These are phyloP conservation scores for Panellus pusillus DNA, from an alignment of 768 basidiomycete species.

Conservation along the genomic window DNA sequence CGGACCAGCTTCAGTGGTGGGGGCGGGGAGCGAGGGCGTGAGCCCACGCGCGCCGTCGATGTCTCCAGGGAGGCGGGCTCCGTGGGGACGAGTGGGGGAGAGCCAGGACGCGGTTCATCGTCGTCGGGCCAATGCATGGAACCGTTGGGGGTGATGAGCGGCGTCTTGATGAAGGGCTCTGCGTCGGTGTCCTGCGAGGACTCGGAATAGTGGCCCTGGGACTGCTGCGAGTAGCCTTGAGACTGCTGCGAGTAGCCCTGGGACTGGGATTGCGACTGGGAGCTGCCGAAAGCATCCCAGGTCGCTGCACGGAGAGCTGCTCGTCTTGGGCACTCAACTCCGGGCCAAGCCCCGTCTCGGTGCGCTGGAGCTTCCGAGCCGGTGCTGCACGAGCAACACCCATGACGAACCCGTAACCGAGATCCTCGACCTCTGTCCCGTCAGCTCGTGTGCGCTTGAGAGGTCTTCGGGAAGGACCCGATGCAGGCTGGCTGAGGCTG, in stretches of 20 bases:
- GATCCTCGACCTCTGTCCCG: constrained; percentile 12
- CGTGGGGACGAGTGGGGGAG: constrained; percentile 8
- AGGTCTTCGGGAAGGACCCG: neutral
- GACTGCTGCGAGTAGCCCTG: constrained; percentile 29
- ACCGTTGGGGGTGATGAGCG: constrained; percentile 54
- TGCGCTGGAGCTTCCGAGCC: constrained; percentile 7
- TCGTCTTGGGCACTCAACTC: constrained; percentile 3
- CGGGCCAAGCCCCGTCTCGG: neutral
- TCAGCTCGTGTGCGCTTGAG: constrained; percentile 13
- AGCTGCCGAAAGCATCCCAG: constrained; percentile 5
- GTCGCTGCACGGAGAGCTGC: constrained; percentile 1
- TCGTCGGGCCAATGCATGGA: constrained; percentile 42
- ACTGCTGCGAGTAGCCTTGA: constrained; percentile 27
- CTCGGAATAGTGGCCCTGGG: constrained; percentile 38
- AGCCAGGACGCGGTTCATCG: neutral
- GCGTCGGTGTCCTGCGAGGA: constrained; percentile 25
- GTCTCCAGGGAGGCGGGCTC: neutral
- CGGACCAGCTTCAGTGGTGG: neutral
- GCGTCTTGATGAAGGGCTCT: constrained; percentile 49
- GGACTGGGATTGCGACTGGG: constrained; percentile 22
- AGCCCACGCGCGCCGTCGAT: neutral
- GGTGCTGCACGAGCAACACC: constrained; percentile 11
- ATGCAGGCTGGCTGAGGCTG: neutral
- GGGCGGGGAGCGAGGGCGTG: neutral
- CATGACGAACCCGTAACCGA: constrained; percentile 12